Base-by-base conservation (phyloP, 2,329 filamentous ascomycete genomes). In the Diaporthe velutina region DNA sequence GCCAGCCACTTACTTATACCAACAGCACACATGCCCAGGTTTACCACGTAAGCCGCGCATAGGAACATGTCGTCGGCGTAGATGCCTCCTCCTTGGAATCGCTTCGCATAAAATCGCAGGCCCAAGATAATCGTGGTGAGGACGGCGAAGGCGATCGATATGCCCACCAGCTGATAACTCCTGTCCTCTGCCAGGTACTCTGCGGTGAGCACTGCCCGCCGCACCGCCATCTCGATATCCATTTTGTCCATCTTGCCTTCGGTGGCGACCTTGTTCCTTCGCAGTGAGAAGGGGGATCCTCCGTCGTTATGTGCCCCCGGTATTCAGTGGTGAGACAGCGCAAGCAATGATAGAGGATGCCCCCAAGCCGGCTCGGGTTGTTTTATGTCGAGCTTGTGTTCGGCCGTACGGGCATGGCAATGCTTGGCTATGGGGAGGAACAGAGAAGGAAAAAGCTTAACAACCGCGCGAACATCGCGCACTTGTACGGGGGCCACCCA, bases 1-100 rank as follows among this genome's bases (percentile, higher is more conserved):
- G 66, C 15, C 45, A 10, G 48, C 48, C 19, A 74, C 77, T 67
- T 42, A 78, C 78, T 40, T 45, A 79, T 76, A 7, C 75, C 78
- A 22, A 78, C 50, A 15, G 77, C 78, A 38, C 78, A 79, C 77
- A 77, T 76, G 17, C 76, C 76, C 40, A 79, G 64, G 55, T 79
- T 79, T 4, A 78, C 71, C 22, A 79, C 38, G 50, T 78, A 79
- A 28, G 77, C 78, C 17, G 74, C 66, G 17, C 71, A 38, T 7
- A 79, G 54, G 35, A 79, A 77, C 30, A 71, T 67, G 42, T 79
- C 78, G 45, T 79, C 78, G 70, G 76, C 57, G 50, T 70, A 74
- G 50, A 77, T 71, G 19, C 57, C 71, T 15, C 73, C 74, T 10
- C 57, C 73, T 28, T 73, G 75, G 17, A 78, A 78, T 8, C 73